A percentile compares a stretch with the other conserved stretches of the same genome.
Conservation (phyloP, 306 rosid species). For the Castanea sativa region DNA sequence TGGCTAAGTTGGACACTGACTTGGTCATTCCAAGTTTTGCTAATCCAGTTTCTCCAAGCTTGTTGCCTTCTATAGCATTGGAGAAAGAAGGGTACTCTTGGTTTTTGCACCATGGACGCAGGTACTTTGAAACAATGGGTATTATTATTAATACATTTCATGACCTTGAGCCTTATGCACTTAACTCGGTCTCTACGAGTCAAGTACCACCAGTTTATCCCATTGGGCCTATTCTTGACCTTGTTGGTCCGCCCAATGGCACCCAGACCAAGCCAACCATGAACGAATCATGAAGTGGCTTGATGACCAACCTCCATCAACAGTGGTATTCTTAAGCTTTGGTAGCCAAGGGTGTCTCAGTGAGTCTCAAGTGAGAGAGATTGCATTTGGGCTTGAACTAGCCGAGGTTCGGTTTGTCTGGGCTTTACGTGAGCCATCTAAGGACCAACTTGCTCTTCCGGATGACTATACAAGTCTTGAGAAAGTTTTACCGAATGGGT, state of each 20-base stretch:
- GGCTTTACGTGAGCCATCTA: constrained; percentile 45
- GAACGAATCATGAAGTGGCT: constrained; percentile 26
- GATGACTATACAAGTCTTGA: background rate
- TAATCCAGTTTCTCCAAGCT: constrained; percentile 30
- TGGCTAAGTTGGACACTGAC: constrained; percentile 17
- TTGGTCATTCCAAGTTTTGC: constrained; percentile 33
- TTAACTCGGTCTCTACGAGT: constrained; percentile 6
- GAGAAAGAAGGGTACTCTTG: constrained; percentile 9
- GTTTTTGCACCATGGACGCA: constrained; percentile 23
- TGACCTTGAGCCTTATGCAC: constrained; percentile 40
- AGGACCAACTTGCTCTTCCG: constrained; percentile 32
- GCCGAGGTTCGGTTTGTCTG: constrained; percentile 39
- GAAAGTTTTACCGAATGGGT: constrained; percentile 36
- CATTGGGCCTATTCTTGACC: constrained; percentile 38
- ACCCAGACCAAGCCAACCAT: constrained; percentile 12
- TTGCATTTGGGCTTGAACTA: constrained; percentile 40
- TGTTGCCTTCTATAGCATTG: constrained; percentile 30
- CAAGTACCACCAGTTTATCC: constrained; percentile 21
- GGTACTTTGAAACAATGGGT: constrained; percentile 43
- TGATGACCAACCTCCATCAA: constrained; percentile 20
- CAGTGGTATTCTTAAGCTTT: constrained; percentile 38
- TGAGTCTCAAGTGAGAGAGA: constrained; percentile 25
- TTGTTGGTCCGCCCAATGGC: constrained; percentile 26
- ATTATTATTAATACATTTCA: constrained; percentile 39
- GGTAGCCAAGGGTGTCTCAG: constrained; percentile 40